These are phyloP conservation scores for Dentipellis fragilis DNA, from an alignment of 768 basidiomycete species.

Conservation along the genomic window DNA sequence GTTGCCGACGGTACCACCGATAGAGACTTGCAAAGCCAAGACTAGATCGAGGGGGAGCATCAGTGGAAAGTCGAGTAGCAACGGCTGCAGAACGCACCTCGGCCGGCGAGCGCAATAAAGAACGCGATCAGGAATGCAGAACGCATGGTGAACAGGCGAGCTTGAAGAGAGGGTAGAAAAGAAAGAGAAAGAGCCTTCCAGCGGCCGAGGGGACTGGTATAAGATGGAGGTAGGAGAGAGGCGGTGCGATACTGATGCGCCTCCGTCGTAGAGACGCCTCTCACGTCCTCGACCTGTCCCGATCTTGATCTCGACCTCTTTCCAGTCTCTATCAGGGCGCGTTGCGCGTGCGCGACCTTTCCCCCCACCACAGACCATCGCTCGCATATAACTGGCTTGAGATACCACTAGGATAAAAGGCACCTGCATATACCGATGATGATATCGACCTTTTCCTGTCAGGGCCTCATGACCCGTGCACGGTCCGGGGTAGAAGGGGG, in stretches of 20 bases:
- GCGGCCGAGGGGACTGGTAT: not conserved
- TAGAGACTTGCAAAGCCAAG: slow-evolving; percentile 39
- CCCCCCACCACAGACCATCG: too few relatives aligned
- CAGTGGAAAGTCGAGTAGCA: not conserved
- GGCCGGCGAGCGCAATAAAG: slow-evolving; percentile 41
- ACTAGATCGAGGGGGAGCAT: slow-evolving; percentile 17
- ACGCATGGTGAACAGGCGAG: slow-evolving; percentile 14
- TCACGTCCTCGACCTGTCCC: too few relatives aligned
- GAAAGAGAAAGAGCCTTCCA: not conserved
- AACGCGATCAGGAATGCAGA: slow-evolving; percentile 20
- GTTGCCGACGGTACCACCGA: slow-evolving; percentile 26
- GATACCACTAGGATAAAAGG: too few relatives aligned
- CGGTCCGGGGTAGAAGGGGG: too few relatives aligned
- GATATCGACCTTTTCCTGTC: too few relatives aligned
- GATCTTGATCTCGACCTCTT: too few relatives aligned
- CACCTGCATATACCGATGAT: too few relatives aligned
- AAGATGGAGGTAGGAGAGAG: not conserved
- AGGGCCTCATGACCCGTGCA: too few relatives aligned
- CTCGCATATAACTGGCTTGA: too few relatives aligned
- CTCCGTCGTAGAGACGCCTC: too few relatives aligned
- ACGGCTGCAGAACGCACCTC: slow-evolving; percentile 32
- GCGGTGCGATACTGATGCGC: not conserved
- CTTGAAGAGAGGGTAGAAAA: not conserved
- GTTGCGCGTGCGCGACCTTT: too few relatives aligned
- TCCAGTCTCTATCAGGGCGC: too few relatives aligned